phyloP scores from a whole-genome alignment of 176 grass and related monocot genomes.

The Triticum timopheevii region DNA sequence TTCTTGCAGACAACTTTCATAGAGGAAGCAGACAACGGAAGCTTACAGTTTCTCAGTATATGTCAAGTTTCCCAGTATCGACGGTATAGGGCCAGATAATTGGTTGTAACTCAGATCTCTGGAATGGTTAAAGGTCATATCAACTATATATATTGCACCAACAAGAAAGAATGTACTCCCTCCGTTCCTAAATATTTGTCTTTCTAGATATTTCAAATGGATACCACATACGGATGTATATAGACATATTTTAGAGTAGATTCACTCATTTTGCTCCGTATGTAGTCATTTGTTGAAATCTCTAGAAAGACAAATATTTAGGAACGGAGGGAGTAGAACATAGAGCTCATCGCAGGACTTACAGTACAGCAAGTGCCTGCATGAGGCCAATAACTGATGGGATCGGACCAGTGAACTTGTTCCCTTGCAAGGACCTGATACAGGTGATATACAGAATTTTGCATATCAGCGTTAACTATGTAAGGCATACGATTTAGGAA shows the following conservation, averaged over 20 bases:
- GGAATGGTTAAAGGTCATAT: background rate
- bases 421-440: slow-evolving; percentile 90
- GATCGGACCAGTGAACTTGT: slow-evolving; percentile 80
- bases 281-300: too few relatives aligned
- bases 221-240: too few relatives aligned
- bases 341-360: slow-evolving; percentile 27
- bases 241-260: too few relatives aligned
- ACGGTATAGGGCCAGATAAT: slow-evolving; percentile 77
- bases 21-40: background rate
- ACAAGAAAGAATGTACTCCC: background rate
- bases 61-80: slow-evolving; percentile 91
- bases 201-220: too few relatives aligned
- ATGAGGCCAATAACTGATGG: slow-evolving; percentile 97
- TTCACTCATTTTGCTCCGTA: too few relatives aligned
- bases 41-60: slow-evolving; percentile 98
- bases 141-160: background rate
- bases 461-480: background rate
- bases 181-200: too few relatives aligned
- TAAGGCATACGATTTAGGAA: background rate
- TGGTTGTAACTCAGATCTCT: slow-evolving; percentile 96
- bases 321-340: background rate
- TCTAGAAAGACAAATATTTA: too few relatives aligned
- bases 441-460: background rate
- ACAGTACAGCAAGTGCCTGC: slow-evolving; percentile 97
- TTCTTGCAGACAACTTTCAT: background rate